Conservation (phyloP, 495 filamentous ascomycete genomes). For the Penicillium arizonense region DNA sequence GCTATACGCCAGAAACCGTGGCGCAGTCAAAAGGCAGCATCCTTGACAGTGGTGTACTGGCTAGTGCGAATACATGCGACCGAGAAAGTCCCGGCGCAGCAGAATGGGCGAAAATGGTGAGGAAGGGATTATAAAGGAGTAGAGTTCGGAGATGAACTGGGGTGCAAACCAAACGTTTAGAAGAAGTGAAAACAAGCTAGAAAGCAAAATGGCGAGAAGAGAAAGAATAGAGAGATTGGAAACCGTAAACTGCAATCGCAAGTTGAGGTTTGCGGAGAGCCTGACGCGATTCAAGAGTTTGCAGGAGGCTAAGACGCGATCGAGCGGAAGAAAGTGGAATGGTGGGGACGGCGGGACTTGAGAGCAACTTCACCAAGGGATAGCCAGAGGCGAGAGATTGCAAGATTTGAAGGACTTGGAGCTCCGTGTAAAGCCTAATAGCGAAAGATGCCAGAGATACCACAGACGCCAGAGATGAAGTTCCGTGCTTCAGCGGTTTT, state of each 20-base stretch:
- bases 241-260: neutral
- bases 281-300: slow-evolving; percentile 8
- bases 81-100: slow-evolving; percentile 23
- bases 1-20: slow-evolving; percentile 42
- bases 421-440: too few species aligned
- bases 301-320: slow-evolving; percentile 14
- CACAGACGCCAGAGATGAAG: too few species aligned
- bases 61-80: slow-evolving; percentile 23
- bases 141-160: neutral
- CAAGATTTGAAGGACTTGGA: neutral
- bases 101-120: slow-evolving; percentile 1
- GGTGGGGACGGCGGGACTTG: slow-evolving; percentile 4
- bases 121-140: neutral
- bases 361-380: slow-evolving; percentile 5
- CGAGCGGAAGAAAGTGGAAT: slow-evolving; percentile 12
- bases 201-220: neutral
- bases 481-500: neutral
- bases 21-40: slow-evolving; percentile 41
- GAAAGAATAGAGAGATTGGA: neutral
- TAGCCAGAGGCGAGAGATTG: neutral
- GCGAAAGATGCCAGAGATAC: too few species aligned
- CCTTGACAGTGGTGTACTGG: slow-evolving; percentile 29
- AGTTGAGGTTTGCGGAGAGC: neutral
- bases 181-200: neutral
- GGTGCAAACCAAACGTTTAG: neutral